Base-by-base conservation (phyloP, 2,329 filamentous ascomycete genomes). In the Acrocalymma vagum region DNA sequence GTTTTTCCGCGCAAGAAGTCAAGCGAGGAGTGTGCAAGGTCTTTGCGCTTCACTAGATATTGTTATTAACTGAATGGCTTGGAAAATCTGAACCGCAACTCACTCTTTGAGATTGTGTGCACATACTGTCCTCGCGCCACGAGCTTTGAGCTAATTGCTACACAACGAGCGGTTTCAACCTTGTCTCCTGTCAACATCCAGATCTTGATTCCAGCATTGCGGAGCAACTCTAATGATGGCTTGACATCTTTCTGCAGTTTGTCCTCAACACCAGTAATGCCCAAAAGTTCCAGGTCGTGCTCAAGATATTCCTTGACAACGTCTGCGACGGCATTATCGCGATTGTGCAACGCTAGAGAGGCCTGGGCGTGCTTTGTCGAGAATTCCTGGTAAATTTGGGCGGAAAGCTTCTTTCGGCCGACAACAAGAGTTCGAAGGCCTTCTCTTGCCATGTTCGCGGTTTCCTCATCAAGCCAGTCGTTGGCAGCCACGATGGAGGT, bases 101-200 rank as follows among this genome's bases (percentile, higher is more conserved):
- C 62, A 70, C 71, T 75, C 67, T 92, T 92, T 26, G 88, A 82
- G 28, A 99, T 87, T 0, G 93, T 96, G 72, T 97, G 91, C 49
- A 99, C 96, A 67, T 93, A 94, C 71, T 99, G 95, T 1, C 93
- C 93, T 48, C 94, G 81, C 4, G 91, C 87, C 10, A 99, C 94
- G 6, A 99, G 81, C 69, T 96, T 96, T 20, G 93, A 92, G 62
- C 88, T 95, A 28, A 99, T 88, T 2, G 94, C 95, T 9, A 99
- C 93, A 70, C 94, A 99, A 23, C 94, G 86, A 11, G 94, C 94
- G 10, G 94, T 99, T 72, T 99, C 94, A 3, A 99, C 90, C 72
- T 99, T 99, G 78, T 99, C 94, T 30, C 94, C 94, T 0, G 94
- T 99, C 66, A 99, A 78, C 94, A 99, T 99, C 94, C 94, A 99